Conservation (phyloP, 495 filamentous ascomycete species). For the Lasiosphaeriaceae sp. region DNA sequence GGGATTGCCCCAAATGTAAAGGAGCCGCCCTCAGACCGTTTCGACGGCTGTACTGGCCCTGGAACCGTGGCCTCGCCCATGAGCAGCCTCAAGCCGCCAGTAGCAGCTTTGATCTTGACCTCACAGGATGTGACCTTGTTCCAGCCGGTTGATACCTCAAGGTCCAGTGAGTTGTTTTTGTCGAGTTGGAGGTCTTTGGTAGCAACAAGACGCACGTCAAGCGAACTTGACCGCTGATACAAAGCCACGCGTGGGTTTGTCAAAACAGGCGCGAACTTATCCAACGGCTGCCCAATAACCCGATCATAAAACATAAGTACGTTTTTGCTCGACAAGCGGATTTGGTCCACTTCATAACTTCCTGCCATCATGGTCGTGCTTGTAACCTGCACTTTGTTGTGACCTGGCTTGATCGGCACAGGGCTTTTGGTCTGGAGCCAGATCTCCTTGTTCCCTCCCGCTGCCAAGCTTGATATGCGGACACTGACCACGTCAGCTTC, state of each 20-base stretch:
- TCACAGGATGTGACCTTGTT: slow-evolving; percentile 68
- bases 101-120: slow-evolving; percentile 72
- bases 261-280: slow-evolving; percentile 40
- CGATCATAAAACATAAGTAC: slow-evolving; percentile 64
- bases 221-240: slow-evolving; percentile 45
- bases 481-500: slow-evolving; percentile 63
- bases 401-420: slow-evolving; percentile 50
- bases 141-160: slow-evolving; percentile 70
- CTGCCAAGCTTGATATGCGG: slow-evolving; percentile 50
- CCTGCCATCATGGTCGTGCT: slow-evolving; percentile 65
- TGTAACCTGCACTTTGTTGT: slow-evolving; percentile 46
- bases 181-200: slow-evolving; percentile 69
- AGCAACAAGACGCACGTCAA: slow-evolving; percentile 42
- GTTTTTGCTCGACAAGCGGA: slow-evolving; percentile 65
- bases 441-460: slow-evolving; percentile 56
- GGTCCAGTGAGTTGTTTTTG: slow-evolving; percentile 66
- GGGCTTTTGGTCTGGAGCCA: slow-evolving; percentile 53
- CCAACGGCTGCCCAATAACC: slow-evolving; percentile 33
- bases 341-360: slow-evolving; percentile 68
- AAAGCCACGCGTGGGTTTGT: slow-evolving; percentile 41
- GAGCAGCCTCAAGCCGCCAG: slow-evolving; percentile 81
- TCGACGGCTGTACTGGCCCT: slow-evolving; percentile 53
- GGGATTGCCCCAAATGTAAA: slow-evolving; percentile 61
- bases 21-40: slow-evolving; percentile 56
- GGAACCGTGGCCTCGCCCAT: slow-evolving; percentile 64